Evolutionary conservation across 2,329 filamentous ascomycete genomes (phyloP).

Genomic region (Aspergillus transmontanensis): DNA sequence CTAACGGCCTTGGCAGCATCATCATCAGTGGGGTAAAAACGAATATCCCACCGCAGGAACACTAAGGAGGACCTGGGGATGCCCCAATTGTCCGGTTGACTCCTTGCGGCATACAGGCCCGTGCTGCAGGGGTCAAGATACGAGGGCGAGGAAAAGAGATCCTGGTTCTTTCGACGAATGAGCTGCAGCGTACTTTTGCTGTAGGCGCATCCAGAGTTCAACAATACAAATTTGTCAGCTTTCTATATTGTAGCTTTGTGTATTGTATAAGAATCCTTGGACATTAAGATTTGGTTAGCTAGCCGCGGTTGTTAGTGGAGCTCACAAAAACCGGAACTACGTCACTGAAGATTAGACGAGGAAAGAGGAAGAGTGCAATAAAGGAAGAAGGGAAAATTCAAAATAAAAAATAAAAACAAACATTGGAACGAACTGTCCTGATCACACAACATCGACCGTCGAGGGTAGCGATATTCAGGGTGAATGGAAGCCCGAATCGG

Average conservation of each 20-base stretch:
- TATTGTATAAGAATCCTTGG: neutral
- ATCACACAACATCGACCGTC: neutral
- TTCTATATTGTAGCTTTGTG: neutral
- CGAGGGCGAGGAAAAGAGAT: neutral
- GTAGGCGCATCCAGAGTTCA: too few relatives aligned
- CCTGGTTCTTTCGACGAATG: neutral
- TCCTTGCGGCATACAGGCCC: constrained; percentile 31
- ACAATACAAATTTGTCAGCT: neutral
- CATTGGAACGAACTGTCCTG: neutral
- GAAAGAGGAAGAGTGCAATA: neutral
- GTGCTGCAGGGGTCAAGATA: constrained; percentile 23
- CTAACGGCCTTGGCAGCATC: constrained; percentile 11
- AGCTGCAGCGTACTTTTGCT: neutral
- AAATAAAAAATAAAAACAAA: too few relatives aligned
- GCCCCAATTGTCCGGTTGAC: constrained; percentile 20
- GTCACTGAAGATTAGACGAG: neutral
- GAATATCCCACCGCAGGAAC: constrained; percentile 16
- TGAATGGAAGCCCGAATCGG: neutral
- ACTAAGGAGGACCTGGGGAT: constrained; percentile 19
- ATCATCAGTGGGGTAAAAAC: constrained; percentile 9
- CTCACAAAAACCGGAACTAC: neutral
- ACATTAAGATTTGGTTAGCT: neutral
- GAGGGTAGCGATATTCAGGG: neutral
- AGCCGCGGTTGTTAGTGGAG: neutral
- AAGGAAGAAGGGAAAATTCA: neutral